Conservation (phyloP, 108 stramenopile species). For the Thalassiosira profunda region DNA sequence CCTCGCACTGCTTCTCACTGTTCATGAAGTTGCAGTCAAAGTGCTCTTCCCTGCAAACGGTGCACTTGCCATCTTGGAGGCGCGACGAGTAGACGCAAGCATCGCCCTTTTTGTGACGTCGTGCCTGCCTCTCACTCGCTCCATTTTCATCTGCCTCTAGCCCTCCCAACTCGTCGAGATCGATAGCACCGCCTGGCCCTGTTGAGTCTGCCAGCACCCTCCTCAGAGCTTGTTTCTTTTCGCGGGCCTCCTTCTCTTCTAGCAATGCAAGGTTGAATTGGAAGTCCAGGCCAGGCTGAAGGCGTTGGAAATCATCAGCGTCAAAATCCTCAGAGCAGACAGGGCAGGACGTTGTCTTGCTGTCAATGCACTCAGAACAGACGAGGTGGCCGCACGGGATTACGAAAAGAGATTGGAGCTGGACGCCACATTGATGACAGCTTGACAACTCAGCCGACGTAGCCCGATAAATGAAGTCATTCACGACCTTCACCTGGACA, state of each 20-base stretch:
- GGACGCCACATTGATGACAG: conserved; percentile 67
- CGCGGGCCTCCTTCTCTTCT: conserved; percentile 49
- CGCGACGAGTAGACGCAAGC: conserved; percentile 54
- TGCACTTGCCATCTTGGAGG: conserved; percentile 63
- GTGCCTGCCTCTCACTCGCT: background rate
- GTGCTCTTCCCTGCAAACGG: conserved; percentile 72
- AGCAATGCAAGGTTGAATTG: conserved; percentile 49
- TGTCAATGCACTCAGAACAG: conserved; percentile 87
- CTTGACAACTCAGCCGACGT: conserved; percentile 54
- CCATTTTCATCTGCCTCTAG: conserved; percentile 9
- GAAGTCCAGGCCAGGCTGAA: conserved; percentile 74
- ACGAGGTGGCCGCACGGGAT: conserved; percentile 78
- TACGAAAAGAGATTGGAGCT: conserved; percentile 70
- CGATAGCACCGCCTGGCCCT: background rate
- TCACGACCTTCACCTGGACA: conserved; percentile 43
- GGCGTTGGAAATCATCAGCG: conserved; percentile 80
- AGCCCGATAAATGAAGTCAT: conserved; percentile 64
- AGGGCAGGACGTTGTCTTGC: conserved; percentile 45
- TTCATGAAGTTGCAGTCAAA: conserved; percentile 64
- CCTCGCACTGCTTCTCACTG: conserved; percentile 33
- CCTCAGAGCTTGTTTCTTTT: conserved; percentile 5
- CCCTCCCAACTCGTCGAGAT: conserved; percentile 11
- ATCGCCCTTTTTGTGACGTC: conserved; percentile 56
- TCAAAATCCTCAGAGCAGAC: conserved; percentile 68
- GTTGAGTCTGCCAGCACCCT: background rate